Evolutionary conservation across 495 filamentous ascomycete species (phyloP).

Genomic region (Baudoinia panamericana): DNA sequence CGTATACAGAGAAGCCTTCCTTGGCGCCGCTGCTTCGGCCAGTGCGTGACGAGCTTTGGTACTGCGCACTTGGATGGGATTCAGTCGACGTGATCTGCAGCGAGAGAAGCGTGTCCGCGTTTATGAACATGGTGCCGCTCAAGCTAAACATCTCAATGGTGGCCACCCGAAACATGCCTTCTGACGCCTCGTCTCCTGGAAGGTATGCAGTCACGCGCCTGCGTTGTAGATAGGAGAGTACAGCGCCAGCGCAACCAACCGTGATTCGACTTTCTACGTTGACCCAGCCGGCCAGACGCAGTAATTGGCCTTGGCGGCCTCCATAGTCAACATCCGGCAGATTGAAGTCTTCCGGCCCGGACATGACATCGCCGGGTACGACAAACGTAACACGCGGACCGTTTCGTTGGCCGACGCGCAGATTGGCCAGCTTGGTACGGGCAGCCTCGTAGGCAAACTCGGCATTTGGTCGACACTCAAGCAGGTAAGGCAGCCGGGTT

Average conservation of each 20-base stretch:
- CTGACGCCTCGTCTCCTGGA: slow-evolving; percentile 39
- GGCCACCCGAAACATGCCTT: slow-evolving; percentile 43
- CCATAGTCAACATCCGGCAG: slow-evolving; percentile 38
- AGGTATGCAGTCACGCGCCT: slow-evolving; percentile 48
- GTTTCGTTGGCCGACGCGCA: slow-evolving; percentile 38
- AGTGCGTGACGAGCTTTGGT: slow-evolving; percentile 50
- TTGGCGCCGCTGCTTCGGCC: slow-evolving; percentile 56
- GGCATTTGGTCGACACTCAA: slow-evolving; percentile 58
- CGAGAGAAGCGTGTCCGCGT: slow-evolving; percentile 62
- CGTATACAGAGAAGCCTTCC: slow-evolving; percentile 81
- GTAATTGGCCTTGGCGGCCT: slow-evolving; percentile 47
- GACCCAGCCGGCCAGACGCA: slow-evolving; percentile 59
- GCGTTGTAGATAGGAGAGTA: slow-evolving; percentile 67
- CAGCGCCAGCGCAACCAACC: slow-evolving; percentile 73
- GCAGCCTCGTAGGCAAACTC: slow-evolving; percentile 66
- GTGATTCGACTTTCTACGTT: slow-evolving; percentile 65
- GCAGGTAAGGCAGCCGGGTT: slow-evolving; percentile 48
- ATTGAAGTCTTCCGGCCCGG: slow-evolving; percentile 34
- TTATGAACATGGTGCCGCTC: slow-evolving; percentile 71
- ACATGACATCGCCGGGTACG: slow-evolving; percentile 41
- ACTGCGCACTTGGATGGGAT: slow-evolving; percentile 70
- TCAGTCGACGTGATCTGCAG: slow-evolving; percentile 81
- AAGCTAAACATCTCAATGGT: slow-evolving; percentile 67
- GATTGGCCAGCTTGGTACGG: slow-evolving; percentile 50
- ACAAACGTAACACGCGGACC: slow-evolving; percentile 41